These are phyloP conservation scores for Pseudonitzschia pungens DNA, from an alignment of 108 stramenopile species.

Conservation along the genomic window DNA sequence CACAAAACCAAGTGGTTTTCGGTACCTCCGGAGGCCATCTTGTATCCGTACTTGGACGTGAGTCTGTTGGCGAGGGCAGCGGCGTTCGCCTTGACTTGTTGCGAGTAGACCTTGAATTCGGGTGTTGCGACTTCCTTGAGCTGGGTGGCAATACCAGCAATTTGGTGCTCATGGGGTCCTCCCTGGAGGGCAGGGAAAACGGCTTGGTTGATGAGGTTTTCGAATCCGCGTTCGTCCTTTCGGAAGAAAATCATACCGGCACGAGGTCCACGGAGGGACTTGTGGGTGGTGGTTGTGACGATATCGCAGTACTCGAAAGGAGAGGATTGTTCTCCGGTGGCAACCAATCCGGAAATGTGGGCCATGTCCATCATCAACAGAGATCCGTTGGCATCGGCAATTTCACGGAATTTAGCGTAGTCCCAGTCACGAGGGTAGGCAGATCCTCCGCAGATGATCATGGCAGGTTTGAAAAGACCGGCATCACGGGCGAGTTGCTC, in stretches of 20 bases:
- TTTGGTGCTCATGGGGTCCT: constrained; percentile 99
- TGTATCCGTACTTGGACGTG: constrained; percentile 81
- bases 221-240: constrained; percentile 98
- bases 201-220: constrained; percentile 93
- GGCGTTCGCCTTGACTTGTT: constrained; percentile 95
- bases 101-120: constrained; percentile 94
- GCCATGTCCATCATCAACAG: constrained; percentile 99
- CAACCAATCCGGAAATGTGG: constrained; percentile 98
- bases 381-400: constrained; percentile 97
- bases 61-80: constrained; percentile 87
- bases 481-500: constrained; percentile 91
- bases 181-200: constrained; percentile 99
- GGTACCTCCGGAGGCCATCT: constrained; percentile 97
- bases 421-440: constrained; percentile 99
- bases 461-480: constrained; percentile 96
- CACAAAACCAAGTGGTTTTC: constrained; percentile 99
- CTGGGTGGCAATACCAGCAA: constrained; percentile 98
- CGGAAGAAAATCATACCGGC: constrained; percentile 99
- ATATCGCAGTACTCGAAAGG: constrained; percentile 98
- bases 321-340: constrained; percentile 85
- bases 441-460: constrained; percentile 98
- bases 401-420: constrained; percentile 95
- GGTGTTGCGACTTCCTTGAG: constrained; percentile 95
- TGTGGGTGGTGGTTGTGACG: constrained; percentile 99
- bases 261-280: constrained; percentile 98